Evolutionary conservation across 164 flowering plant species (phyloP), one percentile per base, ranked within the genome.

Genomic region (Sedum album): DNA sequence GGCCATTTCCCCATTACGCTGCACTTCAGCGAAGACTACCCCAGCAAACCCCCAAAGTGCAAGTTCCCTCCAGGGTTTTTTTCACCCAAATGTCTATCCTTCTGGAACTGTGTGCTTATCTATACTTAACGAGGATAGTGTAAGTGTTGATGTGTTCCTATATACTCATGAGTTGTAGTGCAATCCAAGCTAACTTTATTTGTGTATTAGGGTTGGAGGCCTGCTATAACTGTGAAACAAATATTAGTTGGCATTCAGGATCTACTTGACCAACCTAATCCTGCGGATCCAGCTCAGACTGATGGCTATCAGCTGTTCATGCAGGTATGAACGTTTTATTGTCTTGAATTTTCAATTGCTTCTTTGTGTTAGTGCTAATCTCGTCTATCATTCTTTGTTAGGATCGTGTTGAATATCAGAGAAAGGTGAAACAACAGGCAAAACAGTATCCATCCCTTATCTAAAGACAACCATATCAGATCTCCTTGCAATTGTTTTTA

Each of bases 81-180:
- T 93, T 77, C 98, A 93, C 72, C 97, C 98, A 10, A 93, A 93
- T 78, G 96, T 93, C 48, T 93, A 93, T 69, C 98, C 98, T 28
- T 93, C 98, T 73, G 98, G 97, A 77, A 93, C 97, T 46, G 98
- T 91, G 7, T 93, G 98, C 75, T 73, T 93, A 26, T 91, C 97
- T 2, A 93, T 93, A 70, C 93, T 93, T 39, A 93, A 93, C 67
- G 98, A 93, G 82, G 96, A 93, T 73, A 82, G 88, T 77, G 97
- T 91, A 79, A 86, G 98, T 83, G 68, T 26, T 46, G 7, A 60
- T 18, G 48, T 44, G 23, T 21, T 14, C 33, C 33, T 11, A 7
- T 2, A 6, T 33, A 11, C 31, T 2, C 4, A 2, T 55, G 5
- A 10, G 21, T 20, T 31, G 17, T 21, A n/a, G 30, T 38, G 30